Base-by-base conservation (phyloP, 225 moss, liverwort and hornwort species). In the Straminergon stramineum region DNA sequence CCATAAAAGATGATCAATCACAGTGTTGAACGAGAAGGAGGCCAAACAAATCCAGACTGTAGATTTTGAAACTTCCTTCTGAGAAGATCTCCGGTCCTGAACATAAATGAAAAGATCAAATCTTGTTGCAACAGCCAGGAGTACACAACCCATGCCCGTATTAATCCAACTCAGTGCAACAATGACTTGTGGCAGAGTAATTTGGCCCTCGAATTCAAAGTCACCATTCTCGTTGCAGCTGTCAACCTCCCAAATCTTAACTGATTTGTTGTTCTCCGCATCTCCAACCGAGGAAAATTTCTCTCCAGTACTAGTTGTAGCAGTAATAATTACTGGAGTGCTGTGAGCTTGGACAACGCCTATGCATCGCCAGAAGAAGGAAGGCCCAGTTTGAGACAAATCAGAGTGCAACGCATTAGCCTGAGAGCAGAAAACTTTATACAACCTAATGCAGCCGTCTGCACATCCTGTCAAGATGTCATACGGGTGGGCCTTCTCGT, bases 231-330 rank as follows among this genome's bases (percentile, higher is more conserved):
- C 95, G n/a, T 81, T 91, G 80, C 93, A 95, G 92, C 95, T 95
- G 84, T 97, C 96, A 82, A 94, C 92, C 91, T 97, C 97, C 99
- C 97, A 99, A 79, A 97, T 94, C 75, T 96, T 95, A 66, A 99
- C 94, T 60, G 87, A 89, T 81, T 88, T 91, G 90, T 86, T 89
- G 35, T 87, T 77, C 73, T 93, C 91, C 56, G 86, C 88, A 75
- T 83, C 83, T 61, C 94, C 94, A 61, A 93, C 89, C 41, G 96
- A 95, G 86, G 99, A 95, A 84, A 99, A 84, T 86, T 92, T 96
- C 82, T 94, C 95, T 79, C 93, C 96, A 89, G 89, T 88, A 85
- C 86, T 88, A 88, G 93, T 94, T 57, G 95, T 63, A 87, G 99
- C 95, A 86, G 90, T 94, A 85, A 91, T 74, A 62, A 92, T 93